Conservation (phyloP, 176 grass and related monocot genomes). For the Echinochloa phyllopogon region DNA sequence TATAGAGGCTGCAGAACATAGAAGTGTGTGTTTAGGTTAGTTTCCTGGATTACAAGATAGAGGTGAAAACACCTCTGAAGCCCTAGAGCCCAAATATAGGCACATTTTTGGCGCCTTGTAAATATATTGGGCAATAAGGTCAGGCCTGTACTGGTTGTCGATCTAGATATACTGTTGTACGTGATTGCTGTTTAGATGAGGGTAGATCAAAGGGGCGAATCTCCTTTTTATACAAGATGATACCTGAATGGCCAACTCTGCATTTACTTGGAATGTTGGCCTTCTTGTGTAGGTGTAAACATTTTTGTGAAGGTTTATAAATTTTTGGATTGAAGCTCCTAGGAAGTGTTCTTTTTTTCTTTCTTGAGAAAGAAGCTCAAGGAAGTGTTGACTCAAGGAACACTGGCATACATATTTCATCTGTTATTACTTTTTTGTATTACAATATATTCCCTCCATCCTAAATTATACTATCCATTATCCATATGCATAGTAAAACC, state of each 20-base stretch:
- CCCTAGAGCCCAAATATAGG: conserved; percentile 30
- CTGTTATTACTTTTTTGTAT: background rate
- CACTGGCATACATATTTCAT: background rate
- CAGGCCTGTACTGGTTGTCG: conserved; percentile 28
- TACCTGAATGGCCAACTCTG: conserved; percentile 7
- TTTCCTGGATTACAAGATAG: conserved; percentile 26
- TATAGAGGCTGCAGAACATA: conserved; percentile 18
- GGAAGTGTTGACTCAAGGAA: conserved; percentile 23
- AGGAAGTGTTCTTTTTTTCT: too few relatives aligned
- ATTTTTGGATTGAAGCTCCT: conserved; percentile 1
- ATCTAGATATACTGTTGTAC: conserved; percentile 43
- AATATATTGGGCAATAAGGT: conserved; percentile 46
- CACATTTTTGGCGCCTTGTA: conserved; percentile 38
- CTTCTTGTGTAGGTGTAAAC: conserved; percentile 34
- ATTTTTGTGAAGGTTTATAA: background rate
- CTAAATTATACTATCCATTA: too few relatives aligned
- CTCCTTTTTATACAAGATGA: conserved; percentile 22
- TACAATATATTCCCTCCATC: background rate
- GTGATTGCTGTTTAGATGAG: conserved; percentile 40
- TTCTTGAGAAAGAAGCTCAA: too few relatives aligned
- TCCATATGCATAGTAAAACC: too few relatives aligned
- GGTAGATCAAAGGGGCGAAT: conserved; percentile 31
- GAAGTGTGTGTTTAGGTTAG: conserved; percentile 28
- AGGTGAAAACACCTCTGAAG: conserved; percentile 42
- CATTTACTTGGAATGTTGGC: conserved; percentile 38